phyloP scores from a whole-genome alignment of 2,329 filamentous ascomycete genomes.

The Ascochyta fabae region DNA sequence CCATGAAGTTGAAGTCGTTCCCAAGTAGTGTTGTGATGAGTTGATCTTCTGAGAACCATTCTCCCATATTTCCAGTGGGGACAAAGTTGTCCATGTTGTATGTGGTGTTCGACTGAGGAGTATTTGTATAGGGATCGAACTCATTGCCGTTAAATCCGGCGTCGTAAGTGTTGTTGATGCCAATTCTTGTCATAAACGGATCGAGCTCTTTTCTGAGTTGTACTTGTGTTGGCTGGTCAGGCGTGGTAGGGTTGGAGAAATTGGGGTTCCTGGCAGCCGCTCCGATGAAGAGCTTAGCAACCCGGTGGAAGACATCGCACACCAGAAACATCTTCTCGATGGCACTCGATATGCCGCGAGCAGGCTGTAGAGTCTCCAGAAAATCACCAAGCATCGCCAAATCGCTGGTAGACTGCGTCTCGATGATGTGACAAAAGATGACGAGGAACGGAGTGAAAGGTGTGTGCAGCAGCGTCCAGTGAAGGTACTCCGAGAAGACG shows the following conservation, averaged over 20 bases:
- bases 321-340: constrained; percentile 20
- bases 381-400: constrained; percentile 14
- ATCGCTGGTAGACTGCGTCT: constrained; percentile 28
- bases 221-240: constrained; percentile 4
- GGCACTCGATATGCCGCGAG: constrained; percentile 10
- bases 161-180: constrained; percentile 9
- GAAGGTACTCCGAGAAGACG: constrained; percentile 34
- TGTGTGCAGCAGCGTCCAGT: constrained; percentile 30
- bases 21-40: constrained; percentile 17
- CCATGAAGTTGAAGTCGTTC: constrained; percentile 19
- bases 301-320: constrained; percentile 17
- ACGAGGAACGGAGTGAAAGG: constrained; percentile 35
- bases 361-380: constrained; percentile 12
- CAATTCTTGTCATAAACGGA: constrained; percentile 20
- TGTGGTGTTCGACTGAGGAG: background rate
- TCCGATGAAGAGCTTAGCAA: constrained; percentile 16
- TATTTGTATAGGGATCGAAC: background rate
- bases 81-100: constrained; percentile 8
- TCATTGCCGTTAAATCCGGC: background rate
- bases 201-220: constrained; percentile 19
- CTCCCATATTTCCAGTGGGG: constrained; percentile 13
- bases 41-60: constrained; percentile 21
- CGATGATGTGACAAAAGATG: constrained; percentile 47
- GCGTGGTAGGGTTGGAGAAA: constrained; percentile 11
- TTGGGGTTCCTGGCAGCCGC: constrained; percentile 5